phyloP scores from a whole-genome alignment of 768 basidiomycete species.

The Melanogaster broomeanus region DNA sequence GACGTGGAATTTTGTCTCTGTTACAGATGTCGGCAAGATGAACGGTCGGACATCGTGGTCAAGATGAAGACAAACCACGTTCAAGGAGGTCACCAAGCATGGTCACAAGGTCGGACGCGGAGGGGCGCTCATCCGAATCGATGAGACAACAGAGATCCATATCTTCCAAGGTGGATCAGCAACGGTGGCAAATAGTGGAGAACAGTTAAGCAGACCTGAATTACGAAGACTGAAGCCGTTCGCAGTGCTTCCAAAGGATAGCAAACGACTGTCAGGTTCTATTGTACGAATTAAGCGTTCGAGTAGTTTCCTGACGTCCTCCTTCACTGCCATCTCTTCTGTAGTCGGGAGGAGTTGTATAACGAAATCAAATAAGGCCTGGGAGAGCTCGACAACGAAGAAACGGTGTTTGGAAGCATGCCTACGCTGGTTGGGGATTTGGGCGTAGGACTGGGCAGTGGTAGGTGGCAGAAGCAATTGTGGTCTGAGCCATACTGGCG shows the following conservation, averaged over 20 bases:
- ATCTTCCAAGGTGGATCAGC: constrained; percentile 50
- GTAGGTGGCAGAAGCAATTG: constrained; percentile 20
- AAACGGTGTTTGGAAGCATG: constrained; percentile 56
- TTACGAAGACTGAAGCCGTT: constrained; percentile 97
- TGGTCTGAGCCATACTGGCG: constrained; percentile 30
- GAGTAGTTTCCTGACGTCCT: constrained; percentile 92
- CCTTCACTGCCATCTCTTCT: constrained; percentile 92
- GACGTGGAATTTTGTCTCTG: constrained; percentile 95
- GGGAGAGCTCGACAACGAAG: constrained; percentile 77
- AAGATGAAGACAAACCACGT: constrained; percentile 62
- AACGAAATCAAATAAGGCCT: constrained; percentile 92
- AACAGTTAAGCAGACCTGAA: constrained; percentile 60
- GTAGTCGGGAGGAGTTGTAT: constrained; percentile 86
- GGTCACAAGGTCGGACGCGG: constrained; percentile 88
- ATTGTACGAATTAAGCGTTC: constrained; percentile 95
- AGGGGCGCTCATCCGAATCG: constrained; percentile 77
- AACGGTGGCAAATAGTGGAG: neutral
- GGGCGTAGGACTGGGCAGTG: constrained; percentile 24
- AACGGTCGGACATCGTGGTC: constrained; percentile 2
- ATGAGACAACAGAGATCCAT: constrained; percentile 99
- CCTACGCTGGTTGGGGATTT: constrained; percentile 38
- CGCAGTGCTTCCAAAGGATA: constrained; percentile 95
- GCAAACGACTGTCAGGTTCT: constrained; percentile 84
- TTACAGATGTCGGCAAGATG: constrained; percentile 9
- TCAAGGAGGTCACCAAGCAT: constrained; percentile 93